Evolutionary conservation across 2,329 filamentous ascomycete genomes (phyloP), one percentile per base, ranked within the genome.

Genomic region (Meredithiella fracta): DNA sequence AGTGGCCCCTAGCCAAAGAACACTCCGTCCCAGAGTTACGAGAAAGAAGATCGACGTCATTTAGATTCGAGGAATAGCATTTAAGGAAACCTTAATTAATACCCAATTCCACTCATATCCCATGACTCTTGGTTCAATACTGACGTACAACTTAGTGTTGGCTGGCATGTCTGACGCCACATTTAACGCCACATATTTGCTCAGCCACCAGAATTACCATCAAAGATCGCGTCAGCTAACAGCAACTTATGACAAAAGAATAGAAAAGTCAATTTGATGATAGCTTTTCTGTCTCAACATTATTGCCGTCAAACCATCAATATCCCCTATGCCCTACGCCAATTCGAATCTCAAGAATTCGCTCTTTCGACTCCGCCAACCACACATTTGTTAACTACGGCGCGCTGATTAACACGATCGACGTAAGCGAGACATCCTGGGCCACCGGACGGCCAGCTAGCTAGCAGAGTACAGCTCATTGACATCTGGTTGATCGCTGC

Each of bases 401-500:
- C 44, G 22, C 44, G 23, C 44, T 49, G 23, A 49, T 49, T 49
- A 5, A 49, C 44, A 22, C 44, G 44, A 49, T 49, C 44, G 44
- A 49, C 44, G 22, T 8, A 49, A 49, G 44, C 44, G 44, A 49
- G 44, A 20, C 6, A 26, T n/a, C 44, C 23, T 25, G 44, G 22
- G 25, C 44, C 20, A 49, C 23, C 11, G 38, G 38, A 15, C 17
- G 38, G 17, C 38, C 15, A 42, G 38, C 38, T n/a, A 26, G 44
- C 44, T 15, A 26, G 8, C 40, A 44, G 20, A n/a, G 17, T 20
- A 6, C 40, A 44, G 40, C 40, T n/a, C 15, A n/a, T 44, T 44
- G 15, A 44, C 40, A 44, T 22, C 20, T 38, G n/a, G n/a, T 8
- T 14, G 37, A 11, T 38, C 37, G 37, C 37, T 17, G 29, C 29